Conservation (phyloP, 2,329 filamentous ascomycete genomes). For the Dactylonectria estremocensis region DNA sequence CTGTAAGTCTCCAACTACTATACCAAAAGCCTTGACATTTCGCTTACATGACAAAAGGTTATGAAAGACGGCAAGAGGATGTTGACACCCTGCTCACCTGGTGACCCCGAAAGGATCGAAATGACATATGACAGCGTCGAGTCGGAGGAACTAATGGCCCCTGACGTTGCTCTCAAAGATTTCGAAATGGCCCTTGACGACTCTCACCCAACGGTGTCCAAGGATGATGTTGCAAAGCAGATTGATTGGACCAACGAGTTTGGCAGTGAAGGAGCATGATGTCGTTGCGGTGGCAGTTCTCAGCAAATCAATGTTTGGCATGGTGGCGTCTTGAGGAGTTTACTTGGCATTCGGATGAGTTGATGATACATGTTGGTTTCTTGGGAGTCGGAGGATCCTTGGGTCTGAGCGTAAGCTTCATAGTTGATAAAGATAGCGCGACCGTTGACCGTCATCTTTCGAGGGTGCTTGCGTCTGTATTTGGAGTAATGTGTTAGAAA, state of each 20-base stretch:
- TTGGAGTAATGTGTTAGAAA: not conserved
- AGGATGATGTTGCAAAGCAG: constrained; percentile 86
- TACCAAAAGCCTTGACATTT: too few relatives aligned
- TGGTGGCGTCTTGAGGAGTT: constrained; percentile 52
- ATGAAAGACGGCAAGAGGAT: constrained; percentile 77
- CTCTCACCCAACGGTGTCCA: constrained; percentile 90
- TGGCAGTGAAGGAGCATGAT: constrained; percentile 84
- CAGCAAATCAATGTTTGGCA: constrained; percentile 43
- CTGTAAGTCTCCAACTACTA: constrained; percentile 66
- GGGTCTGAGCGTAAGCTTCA: constrained; percentile 28
- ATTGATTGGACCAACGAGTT: constrained; percentile 97
- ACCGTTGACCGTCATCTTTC: constrained; percentile 10
- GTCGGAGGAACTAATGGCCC: constrained; percentile 87
- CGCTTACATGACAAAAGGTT: constrained; percentile 67
- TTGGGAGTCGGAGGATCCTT: constrained; percentile 31
- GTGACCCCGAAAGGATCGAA: constrained; percentile 86
- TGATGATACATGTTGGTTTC: constrained; percentile 36
- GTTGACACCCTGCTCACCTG: constrained; percentile 93
- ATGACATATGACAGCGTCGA: constrained; percentile 95
- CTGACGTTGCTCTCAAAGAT: constrained; percentile 89
- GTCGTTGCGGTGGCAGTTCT: constrained; percentile 17
- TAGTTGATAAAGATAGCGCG: constrained; percentile 20
- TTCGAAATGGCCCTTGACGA: constrained; percentile 93
- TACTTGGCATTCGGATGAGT: constrained; percentile 34
- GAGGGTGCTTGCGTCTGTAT: not conserved